phyloP scores from a whole-genome alignment of 768 basidiomycete genomes.

The Candolleomyces efflorescens region DNA sequence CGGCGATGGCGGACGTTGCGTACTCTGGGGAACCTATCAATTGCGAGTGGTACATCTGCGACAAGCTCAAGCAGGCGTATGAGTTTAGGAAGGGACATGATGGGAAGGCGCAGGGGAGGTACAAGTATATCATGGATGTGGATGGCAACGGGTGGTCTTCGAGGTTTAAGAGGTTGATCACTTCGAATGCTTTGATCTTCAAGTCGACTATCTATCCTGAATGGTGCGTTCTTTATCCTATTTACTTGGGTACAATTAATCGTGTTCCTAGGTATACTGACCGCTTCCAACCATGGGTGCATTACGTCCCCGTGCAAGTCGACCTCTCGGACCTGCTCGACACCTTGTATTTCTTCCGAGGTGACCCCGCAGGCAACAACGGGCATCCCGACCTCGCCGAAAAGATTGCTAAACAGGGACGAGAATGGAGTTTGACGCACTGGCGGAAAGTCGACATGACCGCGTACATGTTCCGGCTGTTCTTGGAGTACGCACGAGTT shows the following conservation, averaged over 20 bases:
- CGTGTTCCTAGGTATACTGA: conserved; percentile 43
- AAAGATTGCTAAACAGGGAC: conserved; percentile 42
- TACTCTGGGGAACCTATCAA: conserved; percentile 41
- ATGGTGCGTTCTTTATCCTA: conserved; percentile 39
- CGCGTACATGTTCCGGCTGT: conserved; percentile 42
- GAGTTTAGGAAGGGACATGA: conserved; percentile 45
- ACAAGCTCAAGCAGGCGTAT: conserved; percentile 39
- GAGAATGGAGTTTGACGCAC: conserved; percentile 43
- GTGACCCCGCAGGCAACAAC: conserved; percentile 44
- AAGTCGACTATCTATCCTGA: conserved; percentile 73
- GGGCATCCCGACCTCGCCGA: conserved; percentile 56
- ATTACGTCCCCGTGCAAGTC: conserved; percentile 65
- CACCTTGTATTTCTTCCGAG: conserved; percentile 66
- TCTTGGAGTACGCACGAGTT: conserved; percentile 12
- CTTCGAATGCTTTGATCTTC: conserved; percentile 59
- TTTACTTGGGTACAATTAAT: neutral
- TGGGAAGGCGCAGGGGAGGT: conserved; percentile 44
- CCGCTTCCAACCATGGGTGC: conserved; percentile 63
- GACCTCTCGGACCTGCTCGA: conserved; percentile 68
- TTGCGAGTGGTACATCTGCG: conserved; percentile 41
- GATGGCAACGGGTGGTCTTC: conserved; percentile 69
- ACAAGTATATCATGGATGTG: conserved; percentile 61
- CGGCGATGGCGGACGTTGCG: conserved; percentile 56
- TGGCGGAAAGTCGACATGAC: conserved; percentile 52
- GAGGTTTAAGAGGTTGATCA: conserved; percentile 63